Evolutionary conservation across 805 yeast genomes (phyloP), one percentile per base, ranked within the genome.

Genomic region (Suhomyces sp.): DNA sequence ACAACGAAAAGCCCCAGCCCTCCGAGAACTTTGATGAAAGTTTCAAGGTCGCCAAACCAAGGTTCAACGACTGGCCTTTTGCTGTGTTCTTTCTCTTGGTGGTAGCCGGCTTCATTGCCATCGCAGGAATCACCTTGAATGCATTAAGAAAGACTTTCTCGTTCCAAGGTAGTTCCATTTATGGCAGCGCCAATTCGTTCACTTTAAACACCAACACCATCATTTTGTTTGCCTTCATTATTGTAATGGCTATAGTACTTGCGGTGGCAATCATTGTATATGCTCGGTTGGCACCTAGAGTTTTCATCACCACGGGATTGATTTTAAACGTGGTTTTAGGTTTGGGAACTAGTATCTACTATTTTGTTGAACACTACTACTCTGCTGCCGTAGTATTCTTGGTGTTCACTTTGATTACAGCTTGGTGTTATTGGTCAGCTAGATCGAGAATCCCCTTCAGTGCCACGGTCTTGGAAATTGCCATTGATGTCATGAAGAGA

Each of bases 361-460:
- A 83, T 52, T 70, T 88, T 48, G 79, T 72, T 1, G 69, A 74
- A 46, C 65, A 70, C 20, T 83, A 85, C 58, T 87, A 81, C 68
- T 80, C 91, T 4, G 91, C 95, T 0, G 96, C 88, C 2, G 68
- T 85, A 41, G 88, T 82, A 23, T 83, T 81, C 45, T 61, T 83
- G 43, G 70, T 81, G 1, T 83, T 85, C 56, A 72, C 88, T 0
- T 52, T 73, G 2, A 58, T 83, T 35, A 72, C 81, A 16, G 86
- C 85, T 6, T 78, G 74, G 68, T 74, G 81, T 53, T 87, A 81
- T 60, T 85, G 87, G 86, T 58, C 75, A 5, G 76, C 83, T 66
- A 70, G 93, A 44, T 54, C 60, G 6, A 67, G 93, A 47, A 84
- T 85, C 38, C 90, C 91, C 4, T 75, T 82, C 48, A 79, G 88